Evolutionary conservation across 1,284 basidiomycete species (phyloP).

Genomic region (Boletus smithii): DNA sequence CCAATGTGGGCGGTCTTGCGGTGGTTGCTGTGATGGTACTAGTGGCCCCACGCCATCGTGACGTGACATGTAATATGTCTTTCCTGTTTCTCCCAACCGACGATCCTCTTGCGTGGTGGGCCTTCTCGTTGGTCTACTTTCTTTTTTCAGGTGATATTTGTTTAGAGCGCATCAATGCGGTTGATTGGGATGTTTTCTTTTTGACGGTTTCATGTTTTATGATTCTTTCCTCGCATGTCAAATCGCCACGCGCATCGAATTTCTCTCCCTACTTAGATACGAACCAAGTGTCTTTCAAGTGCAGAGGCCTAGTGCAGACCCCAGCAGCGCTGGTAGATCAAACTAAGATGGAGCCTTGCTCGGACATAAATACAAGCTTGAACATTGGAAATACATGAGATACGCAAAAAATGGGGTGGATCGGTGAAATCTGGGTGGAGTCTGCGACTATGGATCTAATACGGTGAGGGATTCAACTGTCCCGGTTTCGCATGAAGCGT

Average conservation of each 20-base stretch:
- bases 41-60: constrained; percentile 1
- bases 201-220: background rate
- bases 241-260: background rate
- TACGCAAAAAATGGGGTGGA: background rate
- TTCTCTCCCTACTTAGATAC: no score
- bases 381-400: constrained; percentile 1
- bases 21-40: constrained; percentile 8
- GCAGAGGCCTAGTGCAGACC: background rate
- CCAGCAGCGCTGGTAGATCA: no score
- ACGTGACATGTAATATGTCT: background rate
- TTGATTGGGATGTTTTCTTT: background rate
- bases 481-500: background rate
- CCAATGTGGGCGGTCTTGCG: constrained; percentile 19
- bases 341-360: no score
- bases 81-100: background rate
- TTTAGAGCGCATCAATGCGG: background rate
- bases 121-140: no score
- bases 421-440: background rate
- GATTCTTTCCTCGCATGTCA: background rate
- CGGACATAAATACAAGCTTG: background rate
- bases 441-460: background rate
- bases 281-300: no score
- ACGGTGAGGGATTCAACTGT: background rate
- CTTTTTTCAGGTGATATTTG: background rate
- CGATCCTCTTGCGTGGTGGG: no score